Evolutionary conservation across 2,329 filamentous ascomycete species (phyloP), one percentile per base, ranked within the genome.

Genomic region (Diatrype stigma): DNA sequence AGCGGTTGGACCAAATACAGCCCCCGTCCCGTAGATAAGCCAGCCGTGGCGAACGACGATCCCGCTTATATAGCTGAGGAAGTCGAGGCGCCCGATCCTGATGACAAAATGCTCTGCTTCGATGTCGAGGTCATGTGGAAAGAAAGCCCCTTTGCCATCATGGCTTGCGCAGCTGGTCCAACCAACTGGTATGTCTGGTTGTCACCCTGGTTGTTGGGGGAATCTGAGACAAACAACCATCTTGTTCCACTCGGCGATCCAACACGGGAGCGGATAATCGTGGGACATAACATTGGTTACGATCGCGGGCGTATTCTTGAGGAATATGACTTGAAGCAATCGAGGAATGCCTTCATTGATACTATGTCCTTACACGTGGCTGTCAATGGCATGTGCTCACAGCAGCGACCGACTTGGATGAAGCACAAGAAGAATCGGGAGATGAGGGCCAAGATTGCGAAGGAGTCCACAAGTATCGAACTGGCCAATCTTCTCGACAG

Each of bases 321-420:
- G 66, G 94, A 99, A 67, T 99, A 99, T 67, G 80, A 86, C 62
- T 70, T 97, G 38, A 76, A 82, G 49, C 93, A 96, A 67, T 87
- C 90, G 1, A 82, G 84, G 37, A 97, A 91, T 60, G 87, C 83
- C 42, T 99, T 96, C 66, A 72, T 99, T 47, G 94, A 99, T 67
- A 99, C 94, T 28, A 99, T 99, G 94, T 97, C 93, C 2, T 75
- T 99, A 19, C 94, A 99, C 67, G 93, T 96, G 7, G 95, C 95
- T 2, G 93, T 96, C 22, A 99, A 99, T 66, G 94, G 94, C 55
- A 99, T 99, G 94, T 99, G 94, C 70, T 97, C 94, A 21, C 86
- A 89, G 58, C 94, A 99, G 69, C 82, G 94, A 46, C 94, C 95
- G 8, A 96, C 90, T 0, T 99, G 94, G 94, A 91, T 96, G 86